These are phyloP conservation scores for Coniochaeta sp. DNA, from an alignment of 2,329 filamentous ascomycete species.

Conservation along the genomic window DNA sequence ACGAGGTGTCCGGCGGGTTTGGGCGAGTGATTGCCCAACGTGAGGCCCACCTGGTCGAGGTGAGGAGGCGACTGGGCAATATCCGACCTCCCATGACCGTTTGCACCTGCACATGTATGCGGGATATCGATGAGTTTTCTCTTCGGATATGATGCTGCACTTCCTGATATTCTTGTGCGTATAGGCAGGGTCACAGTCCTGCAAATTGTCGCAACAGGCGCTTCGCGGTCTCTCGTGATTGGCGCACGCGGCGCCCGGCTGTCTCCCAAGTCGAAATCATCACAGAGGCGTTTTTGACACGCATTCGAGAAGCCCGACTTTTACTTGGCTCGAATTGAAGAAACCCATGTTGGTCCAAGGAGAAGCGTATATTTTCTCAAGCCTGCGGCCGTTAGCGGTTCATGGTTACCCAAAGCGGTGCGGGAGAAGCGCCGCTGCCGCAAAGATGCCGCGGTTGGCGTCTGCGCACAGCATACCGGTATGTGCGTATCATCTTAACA, in stretches of 20 bases:
- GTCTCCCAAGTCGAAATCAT: background rate
- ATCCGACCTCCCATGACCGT: background rate
- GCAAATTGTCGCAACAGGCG: background rate
- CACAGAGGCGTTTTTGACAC: background rate
- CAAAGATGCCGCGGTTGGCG: background rate
- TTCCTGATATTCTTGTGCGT: background rate
- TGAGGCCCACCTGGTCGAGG: background rate
- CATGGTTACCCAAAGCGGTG: background rate
- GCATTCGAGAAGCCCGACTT: background rate
- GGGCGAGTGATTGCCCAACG: background rate
- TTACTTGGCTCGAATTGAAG: background rate
- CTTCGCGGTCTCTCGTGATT: background rate
- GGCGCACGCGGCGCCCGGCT: slow-evolving; percentile 1
- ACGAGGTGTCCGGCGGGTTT: background rate
- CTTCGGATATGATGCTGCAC: background rate
- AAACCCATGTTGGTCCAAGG: background rate
- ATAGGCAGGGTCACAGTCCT: background rate
- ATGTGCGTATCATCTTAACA: background rate
- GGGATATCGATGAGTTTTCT: background rate
- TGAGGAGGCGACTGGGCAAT: background rate
- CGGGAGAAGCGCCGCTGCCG: background rate
- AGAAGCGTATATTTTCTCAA: background rate
- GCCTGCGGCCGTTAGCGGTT: background rate
- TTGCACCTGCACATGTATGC: background rate
- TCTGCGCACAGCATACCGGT: background rate